Conservation (phyloP, 306 rosid genomes). For the Echinosophora koreensis region DNA sequence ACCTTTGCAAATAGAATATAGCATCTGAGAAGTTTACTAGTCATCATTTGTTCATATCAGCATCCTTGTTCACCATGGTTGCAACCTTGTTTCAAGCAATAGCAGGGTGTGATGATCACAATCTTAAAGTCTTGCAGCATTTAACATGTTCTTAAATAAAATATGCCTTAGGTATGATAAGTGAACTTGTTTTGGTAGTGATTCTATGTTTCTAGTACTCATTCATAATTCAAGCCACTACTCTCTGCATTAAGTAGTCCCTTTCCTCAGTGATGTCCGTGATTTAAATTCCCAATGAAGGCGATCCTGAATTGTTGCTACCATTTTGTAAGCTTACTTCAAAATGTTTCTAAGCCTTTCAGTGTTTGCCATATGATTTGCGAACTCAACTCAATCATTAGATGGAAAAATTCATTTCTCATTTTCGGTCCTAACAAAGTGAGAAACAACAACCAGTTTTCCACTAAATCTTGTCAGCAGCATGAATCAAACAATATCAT, state of each 20-base stretch:
- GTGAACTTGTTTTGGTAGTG: conserved; percentile 13
- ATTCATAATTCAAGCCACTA: conserved; percentile 2
- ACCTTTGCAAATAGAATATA: conserved; percentile 6
- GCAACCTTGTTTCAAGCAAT: conserved; percentile 5
- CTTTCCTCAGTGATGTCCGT: background rate
- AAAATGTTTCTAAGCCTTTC: conserved; percentile 12
- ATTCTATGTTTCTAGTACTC: background rate
- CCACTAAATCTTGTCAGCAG: no score
- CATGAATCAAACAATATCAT: no score
- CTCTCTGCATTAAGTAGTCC: background rate
- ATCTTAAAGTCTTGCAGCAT: background rate
- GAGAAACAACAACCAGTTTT: no score
- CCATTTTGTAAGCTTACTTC: background rate
- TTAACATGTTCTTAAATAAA: background rate
- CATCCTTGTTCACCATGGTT: background rate
- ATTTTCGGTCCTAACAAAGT: background rate
- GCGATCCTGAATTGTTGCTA: background rate
- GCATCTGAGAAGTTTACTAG: conserved; percentile 26
- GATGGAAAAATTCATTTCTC: background rate
- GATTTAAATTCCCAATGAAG: background rate
- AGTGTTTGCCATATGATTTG: background rate
- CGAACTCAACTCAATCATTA: background rate
- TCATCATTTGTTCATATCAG: background rate
- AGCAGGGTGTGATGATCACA: background rate
- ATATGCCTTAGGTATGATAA: background rate